phyloP scores from a whole-genome alignment of 306 rosid genomes.

The Dicorynia guianensis region DNA sequence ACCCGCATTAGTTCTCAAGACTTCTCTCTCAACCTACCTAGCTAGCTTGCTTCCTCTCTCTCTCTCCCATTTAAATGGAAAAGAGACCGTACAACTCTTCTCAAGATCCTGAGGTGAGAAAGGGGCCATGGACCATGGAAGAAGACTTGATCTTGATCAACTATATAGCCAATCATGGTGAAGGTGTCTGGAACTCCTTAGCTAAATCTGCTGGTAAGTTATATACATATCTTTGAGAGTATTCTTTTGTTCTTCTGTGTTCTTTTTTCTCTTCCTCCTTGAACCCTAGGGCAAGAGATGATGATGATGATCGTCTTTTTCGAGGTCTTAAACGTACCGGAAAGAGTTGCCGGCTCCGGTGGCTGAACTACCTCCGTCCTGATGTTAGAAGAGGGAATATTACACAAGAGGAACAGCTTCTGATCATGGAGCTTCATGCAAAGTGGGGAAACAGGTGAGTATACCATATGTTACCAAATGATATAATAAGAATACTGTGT shows the following conservation, averaged over 20 bases:
- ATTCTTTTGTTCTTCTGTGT: neutral
- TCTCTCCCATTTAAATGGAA: slow-evolving; percentile 57
- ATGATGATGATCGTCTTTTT: neutral
- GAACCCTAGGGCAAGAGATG: slow-evolving; percentile 44
- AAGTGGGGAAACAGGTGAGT: slow-evolving; percentile 98
- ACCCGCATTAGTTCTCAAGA: slow-evolving; percentile 43
- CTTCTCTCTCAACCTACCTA: slow-evolving; percentile 19
- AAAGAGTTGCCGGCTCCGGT: slow-evolving; percentile 95
- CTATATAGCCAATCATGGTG: slow-evolving; percentile 96
- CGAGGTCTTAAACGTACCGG: slow-evolving; percentile 95
- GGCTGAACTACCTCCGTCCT: slow-evolving; percentile 98
- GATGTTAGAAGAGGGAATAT: slow-evolving; percentile 97
- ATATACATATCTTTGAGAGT: neutral
- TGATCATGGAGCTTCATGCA: slow-evolving; percentile 97
- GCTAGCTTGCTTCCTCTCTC: neutral
- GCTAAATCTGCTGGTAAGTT: slow-evolving; percentile 92
- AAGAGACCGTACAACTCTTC: slow-evolving; percentile 62
- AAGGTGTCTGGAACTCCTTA: slow-evolving; percentile 96
- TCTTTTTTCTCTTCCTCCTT: neutral
- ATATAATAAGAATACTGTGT: neutral
- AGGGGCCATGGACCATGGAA: slow-evolving; percentile 99
- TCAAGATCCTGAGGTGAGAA: slow-evolving; percentile 89
- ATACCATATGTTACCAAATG: neutral
- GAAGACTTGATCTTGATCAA: slow-evolving; percentile 91
- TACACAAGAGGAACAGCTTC: slow-evolving; percentile 88